Evolutionary conservation across 768 basidiomycete species (phyloP).

Genomic region (Pulveroboletus sp.): DNA sequence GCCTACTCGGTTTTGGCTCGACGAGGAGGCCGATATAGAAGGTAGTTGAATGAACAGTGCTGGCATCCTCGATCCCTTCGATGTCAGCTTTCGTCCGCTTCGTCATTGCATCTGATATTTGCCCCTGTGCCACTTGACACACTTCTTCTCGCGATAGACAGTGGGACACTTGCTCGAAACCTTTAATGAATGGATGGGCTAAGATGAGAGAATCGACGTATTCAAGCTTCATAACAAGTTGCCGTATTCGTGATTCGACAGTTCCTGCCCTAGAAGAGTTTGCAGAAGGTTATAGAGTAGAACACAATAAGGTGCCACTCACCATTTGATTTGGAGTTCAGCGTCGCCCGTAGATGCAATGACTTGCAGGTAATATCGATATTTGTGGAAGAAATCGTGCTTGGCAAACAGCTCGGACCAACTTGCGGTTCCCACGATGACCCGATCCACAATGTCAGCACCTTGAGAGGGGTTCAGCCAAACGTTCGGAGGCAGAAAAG

Average conservation of each 20-base stretch:
- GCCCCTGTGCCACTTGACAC: constrained; percentile 82
- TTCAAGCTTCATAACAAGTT: constrained; percentile 97
- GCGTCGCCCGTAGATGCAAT: constrained; percentile 83
- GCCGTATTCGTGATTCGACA: constrained; percentile 95
- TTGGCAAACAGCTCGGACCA: constrained; percentile 96
- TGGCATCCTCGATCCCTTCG: constrained; percentile 69
- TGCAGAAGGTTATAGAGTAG: constrained; percentile 11
- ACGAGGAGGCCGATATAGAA: constrained; percentile 96
- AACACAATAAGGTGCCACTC: constrained; percentile 19
- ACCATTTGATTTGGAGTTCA: constrained; percentile 95
- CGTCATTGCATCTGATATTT: constrained; percentile 66
- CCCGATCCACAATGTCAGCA: constrained; percentile 89
- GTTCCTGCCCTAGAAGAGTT: constrained; percentile 69
- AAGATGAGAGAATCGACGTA: constrained; percentile 87
- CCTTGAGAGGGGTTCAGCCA: constrained; percentile 47
- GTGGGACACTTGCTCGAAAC: constrained; percentile 83
- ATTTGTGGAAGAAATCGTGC: constrained; percentile 97
- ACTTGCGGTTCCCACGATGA: constrained; percentile 73
- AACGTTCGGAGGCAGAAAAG: background rate
- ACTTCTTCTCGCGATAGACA: constrained; percentile 88
- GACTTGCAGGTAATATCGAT: constrained; percentile 94
- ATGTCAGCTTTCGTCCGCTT: constrained; percentile 77
- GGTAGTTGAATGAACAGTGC: constrained; percentile 89
- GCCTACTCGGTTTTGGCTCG: constrained; percentile 84
- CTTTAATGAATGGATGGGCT: constrained; percentile 94